phyloP scores from a whole-genome alignment of 805 yeast species.

The Starmera caribaea region DNA sequence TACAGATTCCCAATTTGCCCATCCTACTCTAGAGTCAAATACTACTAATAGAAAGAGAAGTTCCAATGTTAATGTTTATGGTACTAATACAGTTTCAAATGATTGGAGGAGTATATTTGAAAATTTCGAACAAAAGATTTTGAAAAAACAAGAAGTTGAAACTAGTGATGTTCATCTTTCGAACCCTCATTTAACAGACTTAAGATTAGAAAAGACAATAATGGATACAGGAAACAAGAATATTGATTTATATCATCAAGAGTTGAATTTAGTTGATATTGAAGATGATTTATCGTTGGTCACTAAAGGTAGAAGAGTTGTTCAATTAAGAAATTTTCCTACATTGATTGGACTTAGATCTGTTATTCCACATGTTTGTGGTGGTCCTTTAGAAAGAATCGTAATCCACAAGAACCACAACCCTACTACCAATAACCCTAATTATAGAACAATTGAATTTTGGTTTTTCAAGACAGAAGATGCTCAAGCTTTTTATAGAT shows the following conservation, averaged over 20 bases:
- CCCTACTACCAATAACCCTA: slow-evolving; percentile 2
- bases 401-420: slow-evolving; percentile 15
- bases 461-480: slow-evolving; percentile 42
- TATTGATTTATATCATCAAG: too few relatives aligned
- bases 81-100: background rate
- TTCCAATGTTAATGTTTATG: too few relatives aligned
- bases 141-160: background rate
- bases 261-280: background rate
- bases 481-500: slow-evolving; percentile 45
- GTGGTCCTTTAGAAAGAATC: slow-evolving; percentile 61
- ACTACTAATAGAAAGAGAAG: background rate
- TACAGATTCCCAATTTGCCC: background rate
- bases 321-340: slow-evolving; percentile 32
- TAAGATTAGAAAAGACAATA: too few relatives aligned
- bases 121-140: background rate
- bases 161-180: too few relatives aligned
- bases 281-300: background rate
- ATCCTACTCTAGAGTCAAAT: background rate
- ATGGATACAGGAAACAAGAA: too few relatives aligned
- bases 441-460: slow-evolving; percentile 23
- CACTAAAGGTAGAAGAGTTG: slow-evolving; percentile 16
- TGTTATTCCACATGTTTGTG: slow-evolving; percentile 45
- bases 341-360: slow-evolving; percentile 35
- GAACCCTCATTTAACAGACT: too few relatives aligned
- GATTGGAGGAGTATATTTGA: background rate